phyloP scores from a whole-genome alignment of 352 stramenopile species.

The Globisporangium iwayamae region DNA sequence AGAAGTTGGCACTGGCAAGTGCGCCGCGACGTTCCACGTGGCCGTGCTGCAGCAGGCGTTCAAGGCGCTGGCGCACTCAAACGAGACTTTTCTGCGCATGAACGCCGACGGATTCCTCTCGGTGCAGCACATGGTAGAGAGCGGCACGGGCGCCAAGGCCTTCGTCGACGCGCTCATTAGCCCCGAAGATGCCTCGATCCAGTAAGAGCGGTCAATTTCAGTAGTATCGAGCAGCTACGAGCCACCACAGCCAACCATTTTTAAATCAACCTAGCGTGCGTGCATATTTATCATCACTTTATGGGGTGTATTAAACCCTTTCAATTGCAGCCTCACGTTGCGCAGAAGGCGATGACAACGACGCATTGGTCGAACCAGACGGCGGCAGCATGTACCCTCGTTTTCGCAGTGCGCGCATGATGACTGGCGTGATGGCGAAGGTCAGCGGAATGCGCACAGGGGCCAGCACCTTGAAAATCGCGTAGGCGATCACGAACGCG shows the following conservation, averaged over 20 bases:
- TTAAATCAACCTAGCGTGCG: background rate
- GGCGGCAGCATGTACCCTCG: slow-evolving; percentile 67
- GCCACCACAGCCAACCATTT: slow-evolving; percentile 11
- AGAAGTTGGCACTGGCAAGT: slow-evolving; percentile 20
- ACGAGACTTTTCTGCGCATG: slow-evolving; percentile 82
- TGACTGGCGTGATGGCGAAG: slow-evolving; percentile 71
- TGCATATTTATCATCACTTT: slow-evolving; percentile 6
- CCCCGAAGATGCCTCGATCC: slow-evolving; percentile 60
- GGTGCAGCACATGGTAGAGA: slow-evolving; percentile 81
- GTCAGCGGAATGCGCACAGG: slow-evolving; percentile 79
- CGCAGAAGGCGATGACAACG: background rate
- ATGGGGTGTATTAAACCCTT: background rate
- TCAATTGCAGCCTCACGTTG: background rate
- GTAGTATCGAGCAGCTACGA: background rate
- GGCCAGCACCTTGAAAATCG: slow-evolving; percentile 72
- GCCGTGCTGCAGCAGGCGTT: slow-evolving; percentile 79
- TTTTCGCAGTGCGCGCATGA: slow-evolving; percentile 58
- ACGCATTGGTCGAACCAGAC: background rate
- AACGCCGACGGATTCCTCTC: slow-evolving; percentile 78
- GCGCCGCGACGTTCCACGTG: slow-evolving; percentile 71
- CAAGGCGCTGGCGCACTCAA: slow-evolving; percentile 68
- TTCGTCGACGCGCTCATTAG: slow-evolving; percentile 83
- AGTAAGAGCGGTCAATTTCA: slow-evolving; percentile 12
- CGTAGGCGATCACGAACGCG: slow-evolving; percentile 76
- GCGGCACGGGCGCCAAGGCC: slow-evolving; percentile 61